These are phyloP conservation scores for Papilionanthe hybrid DNA, from an alignment of 116 monocot genomes.

Conservation along the genomic window DNA sequence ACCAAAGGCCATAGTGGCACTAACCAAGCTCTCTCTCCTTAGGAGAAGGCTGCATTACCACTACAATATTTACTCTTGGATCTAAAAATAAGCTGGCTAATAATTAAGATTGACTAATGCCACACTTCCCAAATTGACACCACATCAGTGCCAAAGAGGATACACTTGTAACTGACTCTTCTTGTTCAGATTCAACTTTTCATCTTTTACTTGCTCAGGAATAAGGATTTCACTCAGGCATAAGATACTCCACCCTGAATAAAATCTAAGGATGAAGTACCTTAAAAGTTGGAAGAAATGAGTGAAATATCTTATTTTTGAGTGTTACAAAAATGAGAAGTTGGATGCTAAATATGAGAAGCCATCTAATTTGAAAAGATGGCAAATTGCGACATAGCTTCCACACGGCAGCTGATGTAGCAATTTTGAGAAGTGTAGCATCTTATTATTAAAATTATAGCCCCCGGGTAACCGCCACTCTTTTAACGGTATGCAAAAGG, in stretches of 20 bases:
- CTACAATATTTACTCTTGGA: neutral
- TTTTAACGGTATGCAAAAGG: neutral
- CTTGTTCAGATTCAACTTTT: too few relatives aligned
- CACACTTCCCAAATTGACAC: neutral
- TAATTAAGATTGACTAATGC: neutral
- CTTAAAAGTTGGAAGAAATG: too few relatives aligned
- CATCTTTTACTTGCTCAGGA: too few relatives aligned
- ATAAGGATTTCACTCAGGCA: too few relatives aligned
- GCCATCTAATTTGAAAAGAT: too few relatives aligned
- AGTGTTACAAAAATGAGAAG: too few relatives aligned
- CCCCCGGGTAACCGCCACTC: neutral
- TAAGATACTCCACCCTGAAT: too few relatives aligned
- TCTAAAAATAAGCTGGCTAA: neutral
- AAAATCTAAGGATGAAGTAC: too few relatives aligned
- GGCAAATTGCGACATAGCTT: too few relatives aligned
- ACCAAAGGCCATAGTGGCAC: neutral
- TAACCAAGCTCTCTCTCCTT: slow-evolving; percentile 9
- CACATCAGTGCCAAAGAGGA: neutral
- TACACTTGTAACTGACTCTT: too few relatives aligned
- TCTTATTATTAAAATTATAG: neutral
- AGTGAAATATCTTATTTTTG: too few relatives aligned
- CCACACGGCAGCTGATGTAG: neutral
- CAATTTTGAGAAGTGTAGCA: neutral
- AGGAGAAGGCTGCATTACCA: neutral
- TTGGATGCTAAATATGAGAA: too few relatives aligned